Evolutionary conservation across 2,329 filamentous ascomycete genomes (phyloP).

Genomic region (Colletotrichum sidae): DNA sequence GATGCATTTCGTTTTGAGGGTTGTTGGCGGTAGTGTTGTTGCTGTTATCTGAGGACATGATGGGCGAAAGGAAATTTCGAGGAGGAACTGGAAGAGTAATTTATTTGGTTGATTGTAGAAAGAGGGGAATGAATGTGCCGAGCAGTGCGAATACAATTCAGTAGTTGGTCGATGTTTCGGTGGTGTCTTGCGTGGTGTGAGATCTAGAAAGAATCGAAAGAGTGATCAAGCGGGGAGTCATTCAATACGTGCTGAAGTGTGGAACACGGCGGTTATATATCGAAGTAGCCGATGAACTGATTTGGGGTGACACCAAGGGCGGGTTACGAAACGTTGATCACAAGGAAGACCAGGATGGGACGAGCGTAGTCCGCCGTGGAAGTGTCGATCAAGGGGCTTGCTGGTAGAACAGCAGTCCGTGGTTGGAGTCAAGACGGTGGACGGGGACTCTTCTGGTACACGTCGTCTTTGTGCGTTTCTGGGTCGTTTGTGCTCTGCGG

Average conservation of each 20-base stretch:
- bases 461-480: conserved; percentile 24
- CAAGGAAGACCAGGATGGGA: conserved; percentile 34
- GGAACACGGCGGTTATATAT: conserved; percentile 35
- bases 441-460: conserved; percentile 10
- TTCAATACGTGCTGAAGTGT: conserved; percentile 29
- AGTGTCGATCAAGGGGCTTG: conserved; percentile 38
- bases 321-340: conserved; percentile 32
- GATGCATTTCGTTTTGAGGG: conserved; percentile 39
- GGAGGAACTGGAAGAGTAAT: conserved; percentile 9
- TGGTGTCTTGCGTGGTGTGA: conserved; percentile 31
- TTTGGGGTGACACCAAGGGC: conserved; percentile 34
- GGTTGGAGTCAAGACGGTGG: conserved; percentile 20
- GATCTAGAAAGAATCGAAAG: conserved; percentile 35
- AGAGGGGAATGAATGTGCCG: neutral
- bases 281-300: conserved; percentile 35
- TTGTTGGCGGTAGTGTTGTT: conserved; percentile 25
- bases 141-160: conserved; percentile 11
- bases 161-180: conserved; percentile 18
- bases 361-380: conserved; percentile 32
- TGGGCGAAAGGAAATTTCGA: conserved; percentile 8
- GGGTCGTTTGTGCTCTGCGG: conserved; percentile 21
- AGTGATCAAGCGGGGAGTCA: conserved; percentile 36
- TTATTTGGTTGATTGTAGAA: conserved; percentile 23
- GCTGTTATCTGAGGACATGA: conserved; percentile 36
- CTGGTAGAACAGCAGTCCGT: conserved; percentile 11